Percentiles rank a stretch among this genome's conserved stretches.
Conservation (phyloP, 192 early-diverging fungal genomes). For the Tieghemiomyces parasiticus region DNA sequence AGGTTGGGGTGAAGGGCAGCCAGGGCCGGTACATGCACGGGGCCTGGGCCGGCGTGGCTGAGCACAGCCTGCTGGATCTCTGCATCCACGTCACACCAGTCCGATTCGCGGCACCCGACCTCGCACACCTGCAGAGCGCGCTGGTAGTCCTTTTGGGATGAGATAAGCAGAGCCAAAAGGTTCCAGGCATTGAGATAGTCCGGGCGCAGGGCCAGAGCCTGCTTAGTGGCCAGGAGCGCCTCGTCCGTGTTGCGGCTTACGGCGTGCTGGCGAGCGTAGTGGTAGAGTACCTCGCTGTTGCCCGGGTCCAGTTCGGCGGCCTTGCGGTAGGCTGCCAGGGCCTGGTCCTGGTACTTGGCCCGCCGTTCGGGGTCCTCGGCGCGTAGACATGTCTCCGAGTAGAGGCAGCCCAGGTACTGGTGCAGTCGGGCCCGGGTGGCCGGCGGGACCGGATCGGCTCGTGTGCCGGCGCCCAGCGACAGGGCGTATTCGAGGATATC, state of each 20-base stretch:
- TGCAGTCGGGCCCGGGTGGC: constrained; percentile 18
- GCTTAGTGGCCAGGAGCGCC: constrained; percentile 35
- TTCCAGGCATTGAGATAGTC: constrained; percentile 57
- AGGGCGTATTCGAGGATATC: constrained; percentile 15
- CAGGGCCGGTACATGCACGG: constrained; percentile 13
- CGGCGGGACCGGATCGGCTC: constrained; percentile 3
- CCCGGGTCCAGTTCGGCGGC: constrained; percentile 34
- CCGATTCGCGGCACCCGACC: constrained; percentile 40
- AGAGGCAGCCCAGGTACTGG: constrained; percentile 23
- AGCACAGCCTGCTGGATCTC: constrained; percentile 13
- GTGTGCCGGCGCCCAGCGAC: neutral
- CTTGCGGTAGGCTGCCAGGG: constrained; percentile 32
- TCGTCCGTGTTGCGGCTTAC: constrained; percentile 41
- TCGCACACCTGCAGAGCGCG: constrained; percentile 49
- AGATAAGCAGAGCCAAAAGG: constrained; percentile 46
- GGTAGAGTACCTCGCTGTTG: constrained; percentile 41
- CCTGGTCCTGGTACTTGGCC: constrained; percentile 39
- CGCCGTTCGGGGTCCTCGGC: constrained; percentile 47
- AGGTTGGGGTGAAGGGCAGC: constrained; percentile 9
- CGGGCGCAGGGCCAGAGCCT: constrained; percentile 33
- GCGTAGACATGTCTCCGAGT: constrained; percentile 10
- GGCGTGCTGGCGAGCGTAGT: constrained; percentile 52
- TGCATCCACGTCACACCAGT: constrained; percentile 23
- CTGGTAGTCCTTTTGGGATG: constrained; percentile 46
- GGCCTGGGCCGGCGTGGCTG: constrained; percentile 9